A percentile compares a stretch with the other conserved stretches of the same genome.
phyloP scores from a whole-genome alignment of 2,329 filamentous ascomycete genomes.

The Purpureocillium lavendulum region DNA sequence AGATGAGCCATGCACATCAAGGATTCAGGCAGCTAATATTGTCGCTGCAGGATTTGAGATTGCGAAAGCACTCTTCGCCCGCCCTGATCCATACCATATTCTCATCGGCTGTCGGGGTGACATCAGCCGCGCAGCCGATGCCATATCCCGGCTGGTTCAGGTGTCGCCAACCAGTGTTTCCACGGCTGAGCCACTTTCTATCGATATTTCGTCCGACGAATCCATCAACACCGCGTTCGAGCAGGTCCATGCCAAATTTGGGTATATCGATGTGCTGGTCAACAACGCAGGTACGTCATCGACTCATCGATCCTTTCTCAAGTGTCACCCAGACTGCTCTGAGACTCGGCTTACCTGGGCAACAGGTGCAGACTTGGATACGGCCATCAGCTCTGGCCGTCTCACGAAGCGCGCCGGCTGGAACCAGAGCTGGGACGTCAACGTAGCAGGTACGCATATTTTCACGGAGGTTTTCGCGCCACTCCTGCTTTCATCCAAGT shows the following conservation, averaged over 20 bases:
- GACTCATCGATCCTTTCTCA: background rate
- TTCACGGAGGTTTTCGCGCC: background rate
- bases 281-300: background rate
- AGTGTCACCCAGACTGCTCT: no score
- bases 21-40: no score
- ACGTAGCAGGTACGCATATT: background rate
- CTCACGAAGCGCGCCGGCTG: background rate
- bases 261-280: background rate
- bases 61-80: background rate
- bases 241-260: background rate
- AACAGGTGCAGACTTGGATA: background rate
- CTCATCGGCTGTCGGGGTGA: background rate
- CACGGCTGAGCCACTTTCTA: background rate
- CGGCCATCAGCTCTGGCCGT: background rate
- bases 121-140: background rate
- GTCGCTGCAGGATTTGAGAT: background rate
- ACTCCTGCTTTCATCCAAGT: background rate
- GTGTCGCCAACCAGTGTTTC: background rate
- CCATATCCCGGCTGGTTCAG: background rate
- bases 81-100: background rate
- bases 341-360: background rate
- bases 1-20: no score
- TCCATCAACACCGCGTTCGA: background rate
- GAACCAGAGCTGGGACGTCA: constrained; percentile 3
- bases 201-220: background rate